Evolutionary conservation across 192 early-diverging fungal species (phyloP), one percentile per base, ranked within the genome.

Genomic region (Piromyces finnis): DNA sequence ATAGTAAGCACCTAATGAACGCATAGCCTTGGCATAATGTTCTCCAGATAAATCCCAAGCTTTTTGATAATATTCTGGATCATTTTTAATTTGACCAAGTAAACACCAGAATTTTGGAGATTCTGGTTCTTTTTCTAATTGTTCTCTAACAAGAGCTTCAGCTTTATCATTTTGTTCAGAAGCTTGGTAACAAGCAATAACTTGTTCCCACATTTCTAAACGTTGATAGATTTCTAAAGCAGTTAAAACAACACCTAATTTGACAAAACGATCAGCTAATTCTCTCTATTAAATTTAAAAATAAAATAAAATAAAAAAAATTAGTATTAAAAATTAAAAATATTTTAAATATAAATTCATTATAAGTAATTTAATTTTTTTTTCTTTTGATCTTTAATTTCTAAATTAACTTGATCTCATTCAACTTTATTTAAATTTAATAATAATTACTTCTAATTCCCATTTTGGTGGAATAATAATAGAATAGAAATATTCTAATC

Each of bases 151-250:
- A 26, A 97, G 78, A 22, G 88, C 84, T 86, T 96, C 95, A 35
- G 98, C 98, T 83, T 96, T 93, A 22, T 92, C 89, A n/a, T 86
- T 82, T 84, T 97, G 89, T 77, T 93, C 94, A 79, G 97, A 84
- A 88, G 96, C 87, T 83, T 94, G 92, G 82, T 94, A 91, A 85
- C 95, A 96, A 16, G 89, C 84, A 35, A 99, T 92, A 13, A 92
- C 92, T 81, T 99, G 93, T 83, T 99, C 97, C 98, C 98, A 99
- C 89, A 97, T 87, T 81, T 97, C 90, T 80, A 99, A 85, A 18
- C 98, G 93, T 83, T 94, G 92, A 84, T 92, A 99, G 78, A 99
- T 97, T 78, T 99, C 94, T 30, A 97, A 85, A 9, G 98, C 95
- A 11, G 96, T 96, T 22, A 94, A 92, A 29, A 95, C 79, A 3